Base-by-base conservation (phyloP, 805 yeast genomes). In the Priceomyces castillae region DNA sequence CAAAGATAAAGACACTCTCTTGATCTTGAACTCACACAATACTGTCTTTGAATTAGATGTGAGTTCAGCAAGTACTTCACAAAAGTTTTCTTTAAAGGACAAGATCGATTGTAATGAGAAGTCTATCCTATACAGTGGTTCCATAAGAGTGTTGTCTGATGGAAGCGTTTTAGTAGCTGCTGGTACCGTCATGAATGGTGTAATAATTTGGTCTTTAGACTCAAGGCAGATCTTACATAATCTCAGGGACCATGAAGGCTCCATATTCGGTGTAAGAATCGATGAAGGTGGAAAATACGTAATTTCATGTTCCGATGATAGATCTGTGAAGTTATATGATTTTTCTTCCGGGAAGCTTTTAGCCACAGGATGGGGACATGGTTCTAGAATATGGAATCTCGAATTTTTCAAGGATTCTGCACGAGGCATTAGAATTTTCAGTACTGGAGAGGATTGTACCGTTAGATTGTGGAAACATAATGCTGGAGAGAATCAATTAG, bases 281-380 rank as follows among this genome's bases (percentile, higher is more conserved):
- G 85, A 87, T 46, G 48, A 59, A 0, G 67, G 74, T 41, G 87
- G 84, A 4, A 59, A 67, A 36, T 72, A 65, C 43, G 65, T 88
- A 6, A 81, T 84, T 1, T 82, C 92, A 39, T 94, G 99, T 59
- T 92, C 98, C 0, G 98, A 94, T 62, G 99, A 92, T 58, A 74
- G 99, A 48, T 86, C 97, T 0, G 81, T 94, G 42, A 84, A 82
- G 44, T 59, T 92, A 4, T 90, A 90, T 83, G 80, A 80, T 52
- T 65, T 84, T 47, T 54, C 55, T 5, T 57, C 77, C 1, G 92
- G 95, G 1, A 53, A 64, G 9, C 63, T 81, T 26, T 52, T 86
- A 31, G 85, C 92, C 1, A 78, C 82, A 20, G 97, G 96, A 0
- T 94, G 97, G 97, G 99, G 98, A 11, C 99, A 94, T 59, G 83